Conservation (phyloP, 1,284 basidiomycete species). For the Schizophyllum amplum region DNA sequence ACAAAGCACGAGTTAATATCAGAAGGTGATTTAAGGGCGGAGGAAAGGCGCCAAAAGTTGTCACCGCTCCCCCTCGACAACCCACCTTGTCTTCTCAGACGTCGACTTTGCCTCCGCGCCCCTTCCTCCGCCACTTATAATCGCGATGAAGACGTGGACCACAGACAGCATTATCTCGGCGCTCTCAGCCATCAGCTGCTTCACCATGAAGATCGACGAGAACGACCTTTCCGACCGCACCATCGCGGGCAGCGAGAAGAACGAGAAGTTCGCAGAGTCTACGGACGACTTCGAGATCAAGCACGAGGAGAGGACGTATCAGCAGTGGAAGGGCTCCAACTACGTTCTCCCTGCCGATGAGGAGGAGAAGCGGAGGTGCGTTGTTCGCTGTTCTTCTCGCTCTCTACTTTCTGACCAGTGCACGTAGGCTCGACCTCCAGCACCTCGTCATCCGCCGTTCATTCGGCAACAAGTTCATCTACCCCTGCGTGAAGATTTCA, state of each 20-base stretch:
- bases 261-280: not conserved
- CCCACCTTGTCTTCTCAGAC: not conserved
- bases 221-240: not conserved
- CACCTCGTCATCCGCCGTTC: conserved; percentile 13
- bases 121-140: not conserved
- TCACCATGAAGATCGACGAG: not conserved
- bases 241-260: not conserved
- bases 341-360: conserved; percentile 15
- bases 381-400: not conserved
- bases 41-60: not conserved
- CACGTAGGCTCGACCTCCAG: conserved; percentile 15
- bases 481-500: conserved; percentile 12
- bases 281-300: not conserved
- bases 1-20: not conserved
- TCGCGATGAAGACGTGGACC: not conserved
- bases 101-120: not conserved
- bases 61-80: not conserved
- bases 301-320: conserved; percentile 5
- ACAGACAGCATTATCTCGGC: not conserved
- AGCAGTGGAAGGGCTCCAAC: conserved; percentile 9
- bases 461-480: conserved; percentile 14
- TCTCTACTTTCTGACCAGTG: not conserved
- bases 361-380: conserved; percentile 12
- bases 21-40: not conserved
- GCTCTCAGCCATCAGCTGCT: not conserved